Evolutionary conservation across 352 stramenopile genomes (phyloP).

Genomic region (Phytophthora macrochlamydospora): DNA sequence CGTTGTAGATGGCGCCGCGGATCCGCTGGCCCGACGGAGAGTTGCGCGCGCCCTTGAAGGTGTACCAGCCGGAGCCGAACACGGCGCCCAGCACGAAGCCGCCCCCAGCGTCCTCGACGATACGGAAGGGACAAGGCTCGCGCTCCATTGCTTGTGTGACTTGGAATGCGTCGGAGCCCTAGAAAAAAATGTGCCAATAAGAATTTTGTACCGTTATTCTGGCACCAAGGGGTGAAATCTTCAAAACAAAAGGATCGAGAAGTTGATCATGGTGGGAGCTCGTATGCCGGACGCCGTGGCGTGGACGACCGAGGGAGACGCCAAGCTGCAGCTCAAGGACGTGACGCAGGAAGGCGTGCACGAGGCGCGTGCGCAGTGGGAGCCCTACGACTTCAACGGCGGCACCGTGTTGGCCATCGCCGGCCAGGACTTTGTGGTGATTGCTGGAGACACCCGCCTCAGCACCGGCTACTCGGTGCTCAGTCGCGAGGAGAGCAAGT

Average conservation of each 20-base stretch:
- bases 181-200: neutral
- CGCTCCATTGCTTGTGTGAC: conserved; percentile 60
- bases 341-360: conserved; percentile 35
- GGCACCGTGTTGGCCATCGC: conserved; percentile 92
- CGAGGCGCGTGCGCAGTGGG: conserved; percentile 64
- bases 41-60: conserved; percentile 95
- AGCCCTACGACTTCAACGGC: conserved; percentile 89
- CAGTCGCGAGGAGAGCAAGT: conserved; percentile 94
- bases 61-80: conserved; percentile 97
- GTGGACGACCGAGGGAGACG: conserved; percentile 71
- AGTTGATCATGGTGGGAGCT: conserved; percentile 2
- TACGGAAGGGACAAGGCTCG: conserved; percentile 98
- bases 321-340: conserved; percentile 42
- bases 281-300: conserved; percentile 59
- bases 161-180: neutral
- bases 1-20: conserved; percentile 91
- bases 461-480: conserved; percentile 98
- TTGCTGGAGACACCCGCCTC: conserved; percentile 96
- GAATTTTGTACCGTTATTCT: too few species aligned
- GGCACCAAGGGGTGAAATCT: neutral
- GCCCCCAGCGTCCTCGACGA: conserved; percentile 98
- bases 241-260: conserved; percentile 16
- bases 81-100: conserved; percentile 97
- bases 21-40: conserved; percentile 92
- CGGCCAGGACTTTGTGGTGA: conserved; percentile 95